These are phyloP conservation scores for Verticillium alfalfae DNA, from an alignment of 2,329 filamentous ascomycete genomes.

Conservation along the genomic window DNA sequence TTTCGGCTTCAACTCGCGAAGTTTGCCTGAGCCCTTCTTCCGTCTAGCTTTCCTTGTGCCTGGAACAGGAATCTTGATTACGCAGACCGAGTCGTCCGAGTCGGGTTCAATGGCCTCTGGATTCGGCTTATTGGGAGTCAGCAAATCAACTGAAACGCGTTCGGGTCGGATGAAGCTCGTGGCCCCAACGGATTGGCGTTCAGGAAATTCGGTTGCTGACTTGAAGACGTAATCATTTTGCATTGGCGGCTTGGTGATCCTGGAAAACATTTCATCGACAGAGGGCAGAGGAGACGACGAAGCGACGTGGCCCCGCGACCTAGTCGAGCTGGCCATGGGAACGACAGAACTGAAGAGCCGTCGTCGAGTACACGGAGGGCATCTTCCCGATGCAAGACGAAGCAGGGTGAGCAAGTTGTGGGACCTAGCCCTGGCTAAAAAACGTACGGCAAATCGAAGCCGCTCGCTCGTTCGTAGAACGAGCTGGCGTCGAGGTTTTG, in stretches of 20 bases:
- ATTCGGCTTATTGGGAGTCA: constrained; percentile 5
- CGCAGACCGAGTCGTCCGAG: constrained; percentile 5
- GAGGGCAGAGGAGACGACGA: constrained; percentile 47
- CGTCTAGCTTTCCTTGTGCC: neutral
- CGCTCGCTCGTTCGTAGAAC: neutral
- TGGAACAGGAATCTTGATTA: neutral
- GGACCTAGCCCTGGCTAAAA: neutral
- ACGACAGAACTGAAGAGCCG: constrained; percentile 19
- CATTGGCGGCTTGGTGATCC: constrained; percentile 10
- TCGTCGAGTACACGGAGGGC: constrained; percentile 41
- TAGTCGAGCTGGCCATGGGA: constrained; percentile 25
- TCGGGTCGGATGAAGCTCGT: constrained; percentile 6
- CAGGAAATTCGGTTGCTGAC: neutral
- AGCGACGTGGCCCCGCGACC: constrained; percentile 21
- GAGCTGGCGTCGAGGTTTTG: neutral
- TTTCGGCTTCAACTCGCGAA: constrained; percentile 6
- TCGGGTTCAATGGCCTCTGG: constrained; percentile 1
- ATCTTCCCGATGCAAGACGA: constrained; percentile 24
- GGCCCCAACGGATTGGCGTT: neutral
- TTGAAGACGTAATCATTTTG: neutral
- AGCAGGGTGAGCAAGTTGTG: constrained; percentile 18
- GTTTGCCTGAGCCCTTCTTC: neutral
- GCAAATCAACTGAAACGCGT: constrained; percentile 6
- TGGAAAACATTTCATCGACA: constrained; percentile 40
- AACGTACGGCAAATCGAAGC: neutral